These are phyloP conservation scores for Panicum virgatum DNA, from an alignment of 202 grass and related monocot species.

Conservation along the genomic window DNA sequence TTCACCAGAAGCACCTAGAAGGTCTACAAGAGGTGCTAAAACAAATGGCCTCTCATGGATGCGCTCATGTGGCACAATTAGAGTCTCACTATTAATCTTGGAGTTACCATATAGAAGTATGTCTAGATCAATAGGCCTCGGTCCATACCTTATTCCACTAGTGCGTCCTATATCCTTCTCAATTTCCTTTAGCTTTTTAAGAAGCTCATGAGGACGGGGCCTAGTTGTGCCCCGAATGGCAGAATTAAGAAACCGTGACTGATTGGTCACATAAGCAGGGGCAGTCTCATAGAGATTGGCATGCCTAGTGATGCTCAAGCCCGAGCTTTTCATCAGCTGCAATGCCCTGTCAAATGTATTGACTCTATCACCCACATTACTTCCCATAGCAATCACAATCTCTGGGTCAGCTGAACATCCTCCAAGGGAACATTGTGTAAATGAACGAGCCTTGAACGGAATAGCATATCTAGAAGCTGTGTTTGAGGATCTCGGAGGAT, in stretches of 20 bases:
- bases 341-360: conserved; percentile 66
- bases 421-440: conserved; percentile 16
- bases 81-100: conserved; percentile 53
- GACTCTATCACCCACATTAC: conserved; percentile 79
- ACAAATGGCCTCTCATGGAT: conserved; percentile 93
- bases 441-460: conserved; percentile 4
- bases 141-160: conserved; percentile 71
- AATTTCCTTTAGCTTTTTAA: conserved; percentile 74
- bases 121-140: conserved; percentile 85
- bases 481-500: not conserved
- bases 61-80: conserved; percentile 78
- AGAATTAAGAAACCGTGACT: conserved; percentile 84
- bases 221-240: conserved; percentile 78
- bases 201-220: conserved; percentile 67
- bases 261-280: conserved; percentile 84
- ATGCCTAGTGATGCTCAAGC: conserved; percentile 69
- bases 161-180: conserved; percentile 74
- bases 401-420: conserved; percentile 58
- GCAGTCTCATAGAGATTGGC: conserved; percentile 81
- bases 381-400: conserved; percentile 84
- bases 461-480: not conserved
- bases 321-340: conserved; percentile 57
- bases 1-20: conserved; percentile 57
- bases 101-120: conserved; percentile 80
- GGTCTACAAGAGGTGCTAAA: conserved; percentile 83